A percentile compares a stretch with the other conserved stretches of the same genome.
Evolutionary conservation across 305 asterid species (phyloP).

Genomic region (Fraxinus greggii): DNA sequence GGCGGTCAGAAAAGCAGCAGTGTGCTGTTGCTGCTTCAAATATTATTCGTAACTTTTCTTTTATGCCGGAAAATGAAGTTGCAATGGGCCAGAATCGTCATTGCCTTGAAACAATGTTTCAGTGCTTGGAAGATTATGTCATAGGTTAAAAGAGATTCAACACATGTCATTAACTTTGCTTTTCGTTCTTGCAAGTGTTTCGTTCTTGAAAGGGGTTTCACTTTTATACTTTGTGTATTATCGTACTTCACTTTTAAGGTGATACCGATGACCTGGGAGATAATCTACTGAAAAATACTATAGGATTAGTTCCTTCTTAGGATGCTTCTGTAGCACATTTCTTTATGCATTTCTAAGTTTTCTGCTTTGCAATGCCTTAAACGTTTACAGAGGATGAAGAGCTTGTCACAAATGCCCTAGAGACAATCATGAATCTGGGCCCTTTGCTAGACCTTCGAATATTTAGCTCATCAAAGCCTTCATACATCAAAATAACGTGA

Average conservation of each 20-base stretch:
- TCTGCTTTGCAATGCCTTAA: conserved; percentile 23
- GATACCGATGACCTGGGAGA: neutral
- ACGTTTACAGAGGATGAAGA: conserved; percentile 87
- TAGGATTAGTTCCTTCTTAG: neutral
- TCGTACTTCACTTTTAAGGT: neutral
- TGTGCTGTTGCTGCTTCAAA: conserved; percentile 96
- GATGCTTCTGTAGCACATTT: neutral
- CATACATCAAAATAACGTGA: conserved; percentile 83
- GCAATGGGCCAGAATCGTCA: conserved; percentile 95
- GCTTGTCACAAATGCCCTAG: conserved; percentile 85
- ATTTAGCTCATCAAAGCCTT: conserved; percentile 80
- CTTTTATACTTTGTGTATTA: neutral
- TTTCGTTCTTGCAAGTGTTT: neutral
- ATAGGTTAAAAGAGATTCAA: conserved; percentile 48
- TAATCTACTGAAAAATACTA: neutral
- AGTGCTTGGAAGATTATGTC: conserved; percentile 81
- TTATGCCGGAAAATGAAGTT: conserved; percentile 94
- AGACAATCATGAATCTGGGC: conserved; percentile 86
- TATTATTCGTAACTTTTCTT: conserved; percentile 82
- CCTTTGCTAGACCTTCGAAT: conserved; percentile 88
- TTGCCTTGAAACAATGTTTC: conserved; percentile 87
- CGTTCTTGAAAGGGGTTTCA: neutral
- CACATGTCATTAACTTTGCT: neutral
- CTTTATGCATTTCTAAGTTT: conserved; percentile 1
- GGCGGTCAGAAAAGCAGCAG: conserved; percentile 77